Conservation (phyloP, 345 rosid genomes). For the Gossypioides kirkii region DNA sequence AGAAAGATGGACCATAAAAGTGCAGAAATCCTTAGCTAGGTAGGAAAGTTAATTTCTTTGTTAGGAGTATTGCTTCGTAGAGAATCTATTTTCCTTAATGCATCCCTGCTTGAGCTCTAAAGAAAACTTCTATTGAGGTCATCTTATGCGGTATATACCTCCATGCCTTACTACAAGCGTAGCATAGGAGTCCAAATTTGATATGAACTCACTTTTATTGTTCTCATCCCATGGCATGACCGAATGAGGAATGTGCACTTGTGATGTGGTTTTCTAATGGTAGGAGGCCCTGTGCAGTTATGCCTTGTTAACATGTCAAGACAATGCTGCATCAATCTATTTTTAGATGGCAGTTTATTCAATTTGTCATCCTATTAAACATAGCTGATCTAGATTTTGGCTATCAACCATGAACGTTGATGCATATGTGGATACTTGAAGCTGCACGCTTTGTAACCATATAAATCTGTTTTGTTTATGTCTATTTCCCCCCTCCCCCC, state of each 20-base stretch:
- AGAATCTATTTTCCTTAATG: constrained; percentile 1
- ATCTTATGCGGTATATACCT: not conserved
- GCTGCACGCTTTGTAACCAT: not conserved
- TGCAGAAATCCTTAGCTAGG: not conserved
- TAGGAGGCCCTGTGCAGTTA: not conserved
- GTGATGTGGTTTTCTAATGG: not conserved
- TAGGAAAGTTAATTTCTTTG: not conserved
- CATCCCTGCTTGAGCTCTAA: not conserved
- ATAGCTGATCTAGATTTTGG: not conserved
- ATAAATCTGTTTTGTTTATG: not conserved
- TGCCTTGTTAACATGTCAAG: not conserved
- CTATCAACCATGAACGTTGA: not conserved
- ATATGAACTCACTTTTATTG: not conserved
- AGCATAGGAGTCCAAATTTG: not conserved
- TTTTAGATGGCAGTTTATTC: not conserved
- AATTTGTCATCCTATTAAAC: not conserved
- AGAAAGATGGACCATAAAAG: not conserved
- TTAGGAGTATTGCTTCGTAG: not conserved
- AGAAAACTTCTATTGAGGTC: not conserved
- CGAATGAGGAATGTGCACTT: not conserved
- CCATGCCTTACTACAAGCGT: not conserved
- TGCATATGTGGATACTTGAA: not conserved
- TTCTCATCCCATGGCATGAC: constrained; percentile 2
- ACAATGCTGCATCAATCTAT: not conserved
- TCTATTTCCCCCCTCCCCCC: not conserved